phyloP scores from a whole-genome alignment of 2,329 filamentous ascomycete genomes.

The Raffaelea albimanens region DNA sequence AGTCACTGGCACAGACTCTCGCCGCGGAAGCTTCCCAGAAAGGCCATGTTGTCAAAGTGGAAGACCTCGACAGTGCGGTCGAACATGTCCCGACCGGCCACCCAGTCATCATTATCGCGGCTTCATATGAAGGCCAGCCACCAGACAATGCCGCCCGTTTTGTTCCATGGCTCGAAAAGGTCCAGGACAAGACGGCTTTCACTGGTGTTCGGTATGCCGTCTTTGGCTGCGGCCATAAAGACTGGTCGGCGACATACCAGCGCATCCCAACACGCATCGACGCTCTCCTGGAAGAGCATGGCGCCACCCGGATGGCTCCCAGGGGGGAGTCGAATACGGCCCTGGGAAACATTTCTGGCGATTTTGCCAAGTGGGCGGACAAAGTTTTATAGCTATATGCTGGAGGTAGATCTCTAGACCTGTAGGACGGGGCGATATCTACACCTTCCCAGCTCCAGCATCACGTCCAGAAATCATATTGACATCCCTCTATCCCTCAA shows the following conservation, averaged over 20 bases:
- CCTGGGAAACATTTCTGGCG: slow-evolving; percentile 51
- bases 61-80: slow-evolving; percentile 53
- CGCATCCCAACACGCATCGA: slow-evolving; percentile 54
- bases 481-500: no score
- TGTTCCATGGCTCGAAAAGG: slow-evolving; percentile 50
- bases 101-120: slow-evolving; percentile 57
- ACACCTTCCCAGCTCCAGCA: no score
- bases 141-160: slow-evolving; percentile 65
- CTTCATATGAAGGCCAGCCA: slow-evolving; percentile 64
- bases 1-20: slow-evolving; percentile 53
- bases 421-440: no score
- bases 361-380: slow-evolving; percentile 29
- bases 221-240: slow-evolving; percentile 53
- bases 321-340: slow-evolving; percentile 49
- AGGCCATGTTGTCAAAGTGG: slow-evolving; percentile 45
- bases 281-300: slow-evolving; percentile 35
- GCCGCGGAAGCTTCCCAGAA: slow-evolving; percentile 47
- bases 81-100: slow-evolving; percentile 48
- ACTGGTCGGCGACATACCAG: slow-evolving; percentile 55
- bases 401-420: slow-evolving; percentile 13
- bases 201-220: slow-evolving; percentile 53
- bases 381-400: slow-evolving; percentile 36
- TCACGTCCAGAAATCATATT: no score
- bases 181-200: slow-evolving; percentile 36
- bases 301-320: slow-evolving; percentile 33